Conservation (phyloP, 2,329 filamentous ascomycete species). For the Tolypocladium nubicola region DNA sequence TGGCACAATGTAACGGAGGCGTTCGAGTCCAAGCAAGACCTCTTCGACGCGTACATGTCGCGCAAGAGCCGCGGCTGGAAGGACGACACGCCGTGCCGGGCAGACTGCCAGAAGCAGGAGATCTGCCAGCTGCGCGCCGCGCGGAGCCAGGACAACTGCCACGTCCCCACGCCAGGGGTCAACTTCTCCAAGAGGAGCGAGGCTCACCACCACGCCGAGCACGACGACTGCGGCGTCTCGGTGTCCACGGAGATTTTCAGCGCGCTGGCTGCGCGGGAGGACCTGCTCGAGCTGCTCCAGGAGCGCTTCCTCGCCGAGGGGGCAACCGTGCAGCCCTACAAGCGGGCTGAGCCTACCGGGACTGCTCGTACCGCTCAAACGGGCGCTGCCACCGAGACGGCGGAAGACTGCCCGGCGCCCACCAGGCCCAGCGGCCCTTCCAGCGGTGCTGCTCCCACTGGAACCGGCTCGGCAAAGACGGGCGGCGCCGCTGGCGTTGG, state of each 20-base stretch:
- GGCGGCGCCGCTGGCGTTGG: not conserved
- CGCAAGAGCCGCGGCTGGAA: constrained; percentile 37
- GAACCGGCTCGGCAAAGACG: not conserved
- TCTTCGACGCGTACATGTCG: constrained; percentile 35
- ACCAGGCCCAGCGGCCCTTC: too few relatives aligned
- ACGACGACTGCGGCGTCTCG: constrained; percentile 19
- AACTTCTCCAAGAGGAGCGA: constrained; percentile 19
- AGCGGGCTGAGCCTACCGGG: not conserved
- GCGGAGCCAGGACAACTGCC: constrained; percentile 42
- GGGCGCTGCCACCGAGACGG: not conserved
- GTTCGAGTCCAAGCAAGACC: constrained; percentile 29
- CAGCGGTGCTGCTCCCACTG: not conserved
- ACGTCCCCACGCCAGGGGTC: constrained; percentile 22
- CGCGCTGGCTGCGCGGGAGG: constrained; percentile 13
- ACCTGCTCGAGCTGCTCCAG: constrained; percentile 14
- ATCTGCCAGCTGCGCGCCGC: constrained; percentile 42
- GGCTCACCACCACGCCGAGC: constrained; percentile 6
- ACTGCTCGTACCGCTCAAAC: not conserved
- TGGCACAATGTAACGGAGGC: constrained; percentile 46
- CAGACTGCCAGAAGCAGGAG: constrained; percentile 30
- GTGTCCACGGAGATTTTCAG: constrained; percentile 14
- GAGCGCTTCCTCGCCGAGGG: not conserved
- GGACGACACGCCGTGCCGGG: constrained; percentile 24
- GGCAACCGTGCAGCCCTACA: not conserved
- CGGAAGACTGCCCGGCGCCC: not conserved